Evolutionary conservation across 2,329 filamentous ascomycete genomes (phyloP).

Genomic region (Exserohilum turcica): DNA sequence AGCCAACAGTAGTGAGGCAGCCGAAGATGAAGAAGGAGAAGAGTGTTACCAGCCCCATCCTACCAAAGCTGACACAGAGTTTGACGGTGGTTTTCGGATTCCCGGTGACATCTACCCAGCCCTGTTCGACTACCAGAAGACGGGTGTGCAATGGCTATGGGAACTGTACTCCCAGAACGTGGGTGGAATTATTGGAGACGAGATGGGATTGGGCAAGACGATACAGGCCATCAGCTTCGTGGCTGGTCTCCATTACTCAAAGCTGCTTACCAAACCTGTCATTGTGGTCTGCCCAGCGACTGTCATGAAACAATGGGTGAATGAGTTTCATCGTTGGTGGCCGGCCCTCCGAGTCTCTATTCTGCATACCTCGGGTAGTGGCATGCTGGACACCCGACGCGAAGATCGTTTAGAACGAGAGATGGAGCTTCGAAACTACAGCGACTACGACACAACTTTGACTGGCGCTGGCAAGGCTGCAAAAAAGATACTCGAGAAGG

Average conservation of each 20-base stretch:
- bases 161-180: conserved; percentile 89
- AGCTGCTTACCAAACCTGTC: conserved; percentile 79
- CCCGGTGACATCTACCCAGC: conserved; percentile 93
- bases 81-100: conserved; percentile 77
- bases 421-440: conserved; percentile 58
- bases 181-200: conserved; percentile 93
- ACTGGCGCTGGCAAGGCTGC: conserved; percentile 71
- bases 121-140: conserved; percentile 96
- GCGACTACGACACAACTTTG: conserved; percentile 45
- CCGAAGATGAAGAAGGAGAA: conserved; percentile 45
- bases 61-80: conserved; percentile 73
- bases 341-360: conserved; percentile 97
- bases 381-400: conserved; percentile 80
- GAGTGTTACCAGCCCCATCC: conserved; percentile 90
- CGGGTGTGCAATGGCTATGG: conserved; percentile 93
- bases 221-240: conserved; percentile 81
- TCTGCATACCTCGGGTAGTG: conserved; percentile 91
- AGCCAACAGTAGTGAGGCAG: conserved; percentile 39
- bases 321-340: conserved; percentile 99
- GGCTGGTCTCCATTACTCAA: conserved; percentile 90
- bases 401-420: conserved; percentile 67
- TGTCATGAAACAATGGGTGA: conserved; percentile 96
- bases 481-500: conserved; percentile 78
- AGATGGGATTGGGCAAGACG: conserved; percentile 99
- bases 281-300: conserved; percentile 94